A percentile compares a stretch with the other conserved stretches of the same genome.
phyloP scores from a whole-genome alignment of 2,329 filamentous ascomycete species.

The Trichoderma sp. region DNA sequence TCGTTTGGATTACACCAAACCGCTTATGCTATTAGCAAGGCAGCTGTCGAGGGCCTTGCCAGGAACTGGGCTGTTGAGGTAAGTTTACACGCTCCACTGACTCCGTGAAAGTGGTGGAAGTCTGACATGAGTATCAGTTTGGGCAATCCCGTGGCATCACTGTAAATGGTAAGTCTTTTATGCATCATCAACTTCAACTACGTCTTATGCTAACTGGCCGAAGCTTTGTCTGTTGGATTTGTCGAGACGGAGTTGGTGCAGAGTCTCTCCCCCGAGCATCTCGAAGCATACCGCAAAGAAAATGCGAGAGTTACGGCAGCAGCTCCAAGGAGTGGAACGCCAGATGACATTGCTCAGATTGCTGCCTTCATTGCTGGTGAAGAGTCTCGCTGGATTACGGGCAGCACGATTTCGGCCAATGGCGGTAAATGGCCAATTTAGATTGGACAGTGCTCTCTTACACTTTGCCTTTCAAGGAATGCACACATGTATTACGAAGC shows the following conservation, averaged over 20 bases:
- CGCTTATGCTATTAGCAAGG: slow-evolving; percentile 41
- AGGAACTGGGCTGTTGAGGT: slow-evolving; percentile 39
- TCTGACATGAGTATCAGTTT: not conserved
- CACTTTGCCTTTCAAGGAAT: no score
- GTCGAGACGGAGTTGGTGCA: slow-evolving; percentile 33
- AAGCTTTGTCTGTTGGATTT: slow-evolving; percentile 37
- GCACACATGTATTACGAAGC: no score
- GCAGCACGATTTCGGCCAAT: slow-evolving; percentile 35
- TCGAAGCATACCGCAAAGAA: slow-evolving; percentile 33
- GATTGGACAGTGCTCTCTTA: not conserved
- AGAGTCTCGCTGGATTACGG: slow-evolving; percentile 36
- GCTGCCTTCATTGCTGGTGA: slow-evolving; percentile 37
- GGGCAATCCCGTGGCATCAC: slow-evolving; percentile 5
- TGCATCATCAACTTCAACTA: no score
- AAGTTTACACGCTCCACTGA: slow-evolving; percentile 32
- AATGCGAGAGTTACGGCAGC: slow-evolving; percentile 38
- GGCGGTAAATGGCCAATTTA: slow-evolving; percentile 30
- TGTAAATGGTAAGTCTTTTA: not conserved
- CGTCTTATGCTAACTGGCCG: slow-evolving; percentile 33
- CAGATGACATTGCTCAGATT: slow-evolving; percentile 37
- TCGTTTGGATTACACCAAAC: slow-evolving; percentile 33
- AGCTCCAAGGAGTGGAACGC: slow-evolving; percentile 34
- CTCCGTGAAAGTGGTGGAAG: slow-evolving; percentile 21
- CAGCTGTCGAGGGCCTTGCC: slow-evolving; percentile 35
- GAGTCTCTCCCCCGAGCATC: not conserved